Percentiles rank a stretch among this genome's conserved stretches.
Conservation (phyloP, 2,329 filamentous ascomycete species). For the Pezicula neosporulosa region DNA sequence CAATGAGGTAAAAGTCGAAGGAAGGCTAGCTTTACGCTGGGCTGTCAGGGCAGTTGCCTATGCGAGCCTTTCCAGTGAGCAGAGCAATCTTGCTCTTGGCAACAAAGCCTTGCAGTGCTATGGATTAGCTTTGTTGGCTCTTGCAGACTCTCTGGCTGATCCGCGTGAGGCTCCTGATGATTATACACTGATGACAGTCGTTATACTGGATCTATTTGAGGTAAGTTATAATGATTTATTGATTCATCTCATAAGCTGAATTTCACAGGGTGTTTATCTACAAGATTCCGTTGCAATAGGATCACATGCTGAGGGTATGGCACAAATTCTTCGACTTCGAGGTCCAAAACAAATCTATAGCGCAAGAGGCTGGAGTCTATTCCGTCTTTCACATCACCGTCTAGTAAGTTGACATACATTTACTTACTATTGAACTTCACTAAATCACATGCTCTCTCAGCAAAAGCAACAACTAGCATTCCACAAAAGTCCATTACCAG, state of each 20-base stretch:
- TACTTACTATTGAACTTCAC: background rate
- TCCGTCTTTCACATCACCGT: constrained; percentile 35
- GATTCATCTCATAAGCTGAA: too few species aligned
- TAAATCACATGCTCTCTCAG: constrained; percentile 3
- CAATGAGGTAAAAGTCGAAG: constrained; percentile 33
- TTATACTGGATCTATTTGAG: constrained; percentile 38
- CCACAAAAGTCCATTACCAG: constrained; percentile 23
- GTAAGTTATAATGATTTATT: constrained; percentile 12
- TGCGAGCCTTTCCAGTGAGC: constrained; percentile 29
- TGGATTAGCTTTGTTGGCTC: constrained; percentile 30
- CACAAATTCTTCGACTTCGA: constrained; percentile 34
- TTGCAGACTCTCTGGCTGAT: constrained; percentile 28
- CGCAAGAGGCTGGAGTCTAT: constrained; percentile 36
- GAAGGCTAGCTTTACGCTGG: constrained; percentile 34
- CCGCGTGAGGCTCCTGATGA: constrained; percentile 34
- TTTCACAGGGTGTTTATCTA: constrained; percentile 29
- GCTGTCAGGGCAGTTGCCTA: constrained; percentile 34
- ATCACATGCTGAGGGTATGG: constrained; percentile 36
- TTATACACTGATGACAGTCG: constrained; percentile 36
- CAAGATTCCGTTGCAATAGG: constrained; percentile 21
- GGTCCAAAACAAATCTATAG: constrained; percentile 32
- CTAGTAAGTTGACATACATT: constrained; percentile 15
- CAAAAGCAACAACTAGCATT: constrained; percentile 35
- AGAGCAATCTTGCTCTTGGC: constrained; percentile 15
- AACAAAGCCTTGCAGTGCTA: constrained; percentile 31